Evolutionary conservation across 2,329 filamentous ascomycete species (phyloP).

Genomic region (Aphanocladium album): DNA sequence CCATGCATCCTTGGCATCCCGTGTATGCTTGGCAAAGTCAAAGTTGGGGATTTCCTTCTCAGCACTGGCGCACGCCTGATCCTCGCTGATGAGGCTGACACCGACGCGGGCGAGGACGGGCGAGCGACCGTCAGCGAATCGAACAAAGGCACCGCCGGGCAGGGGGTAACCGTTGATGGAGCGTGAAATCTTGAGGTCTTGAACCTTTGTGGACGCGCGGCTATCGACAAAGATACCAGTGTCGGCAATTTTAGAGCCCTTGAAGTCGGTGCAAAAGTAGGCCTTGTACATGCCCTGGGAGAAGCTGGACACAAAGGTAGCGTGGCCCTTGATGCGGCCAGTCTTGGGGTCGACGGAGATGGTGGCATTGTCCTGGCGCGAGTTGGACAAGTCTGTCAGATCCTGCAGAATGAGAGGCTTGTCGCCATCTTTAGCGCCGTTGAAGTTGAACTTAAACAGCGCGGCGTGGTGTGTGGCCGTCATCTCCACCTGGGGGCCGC

Average conservation of each 20-base stretch:
- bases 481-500: slow-evolving; percentile 59
- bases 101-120: slow-evolving; percentile 62
- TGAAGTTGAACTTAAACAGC: slow-evolving; percentile 61
- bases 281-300: slow-evolving; percentile 55
- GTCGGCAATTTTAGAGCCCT: slow-evolving; percentile 51
- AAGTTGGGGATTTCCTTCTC: slow-evolving; percentile 65
- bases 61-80: slow-evolving; percentile 63
- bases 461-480: slow-evolving; percentile 61
- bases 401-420: slow-evolving; percentile 61
- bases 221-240: slow-evolving; percentile 58
- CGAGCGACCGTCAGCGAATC: slow-evolving; percentile 47
- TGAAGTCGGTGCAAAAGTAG: slow-evolving; percentile 65
- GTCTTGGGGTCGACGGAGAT: slow-evolving; percentile 49
- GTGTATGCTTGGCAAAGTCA: slow-evolving; percentile 52
- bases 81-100: slow-evolving; percentile 62
- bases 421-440: slow-evolving; percentile 32
- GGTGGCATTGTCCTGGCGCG: slow-evolving; percentile 52
- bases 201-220: slow-evolving; percentile 43
- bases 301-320: slow-evolving; percentile 60
- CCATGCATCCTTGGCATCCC: slow-evolving; percentile 54
- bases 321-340: slow-evolving; percentile 59
- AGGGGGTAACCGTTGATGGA: slow-evolving; percentile 50
- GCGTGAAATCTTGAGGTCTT: slow-evolving; percentile 42
- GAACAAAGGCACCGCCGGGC: slow-evolving; percentile 59
- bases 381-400: slow-evolving; percentile 57